Conservation (phyloP, 2,329 filamentous ascomycete genomes). For the Fusarium coffeatum region DNA sequence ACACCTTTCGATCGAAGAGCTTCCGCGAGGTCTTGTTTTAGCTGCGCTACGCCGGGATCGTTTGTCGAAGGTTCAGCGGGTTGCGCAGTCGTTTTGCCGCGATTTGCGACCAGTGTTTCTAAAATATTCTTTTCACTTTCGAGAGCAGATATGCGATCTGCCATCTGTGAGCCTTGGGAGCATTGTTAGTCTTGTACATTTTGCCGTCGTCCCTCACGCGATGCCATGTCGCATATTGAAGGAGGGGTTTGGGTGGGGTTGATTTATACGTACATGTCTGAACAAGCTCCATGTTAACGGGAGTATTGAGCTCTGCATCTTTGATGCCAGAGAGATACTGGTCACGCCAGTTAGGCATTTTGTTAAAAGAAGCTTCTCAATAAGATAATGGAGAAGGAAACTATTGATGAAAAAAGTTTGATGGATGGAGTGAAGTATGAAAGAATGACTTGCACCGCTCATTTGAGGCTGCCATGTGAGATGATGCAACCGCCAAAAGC, state of each 20-base stretch:
- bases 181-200: constrained; percentile 30
- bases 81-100: constrained; percentile 32
- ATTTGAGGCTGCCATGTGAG: constrained; percentile 35
- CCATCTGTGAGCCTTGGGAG: constrained; percentile 69
- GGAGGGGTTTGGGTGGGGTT: constrained; percentile 27
- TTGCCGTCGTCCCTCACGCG: constrained; percentile 1
- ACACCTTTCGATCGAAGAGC: constrained; percentile 79
- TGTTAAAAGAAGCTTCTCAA: constrained; percentile 13
- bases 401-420: not conserved
- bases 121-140: constrained; percentile 67
- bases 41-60: constrained; percentile 58
- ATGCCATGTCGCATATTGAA: constrained; percentile 25
- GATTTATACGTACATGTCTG: constrained; percentile 74
- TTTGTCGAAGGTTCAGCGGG: constrained; percentile 34
- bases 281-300: constrained; percentile 74
- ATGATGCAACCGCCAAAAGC: constrained; percentile 44
- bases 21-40: constrained; percentile 78
- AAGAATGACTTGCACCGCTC: constrained; percentile 28
- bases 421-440: constrained; percentile 9
- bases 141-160: constrained; percentile 73
- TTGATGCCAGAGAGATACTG: constrained; percentile 83
- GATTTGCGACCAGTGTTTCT: constrained; percentile 47
- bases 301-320: constrained; percentile 75
- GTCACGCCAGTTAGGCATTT: constrained; percentile 78
- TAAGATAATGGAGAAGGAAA: not conserved